Evolutionary conservation across 208 protist genomes (phyloP).

Genomic region (Acanthamoeba healyi): DNA sequence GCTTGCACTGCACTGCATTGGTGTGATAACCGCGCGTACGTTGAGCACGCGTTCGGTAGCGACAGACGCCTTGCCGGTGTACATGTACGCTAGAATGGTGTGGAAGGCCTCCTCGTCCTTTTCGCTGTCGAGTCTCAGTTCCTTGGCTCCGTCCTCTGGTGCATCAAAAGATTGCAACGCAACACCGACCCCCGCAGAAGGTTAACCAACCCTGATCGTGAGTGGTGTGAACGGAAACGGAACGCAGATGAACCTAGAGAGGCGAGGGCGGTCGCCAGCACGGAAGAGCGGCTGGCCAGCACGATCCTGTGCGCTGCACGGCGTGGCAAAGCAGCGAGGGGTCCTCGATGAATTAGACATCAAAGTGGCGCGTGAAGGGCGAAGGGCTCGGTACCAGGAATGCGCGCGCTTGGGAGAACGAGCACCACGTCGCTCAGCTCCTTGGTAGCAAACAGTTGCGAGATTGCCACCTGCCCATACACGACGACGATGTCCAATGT

Average conservation of each 20-base stretch:
- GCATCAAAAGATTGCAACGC: neutral
- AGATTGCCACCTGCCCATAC: neutral
- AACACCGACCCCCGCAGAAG: neutral
- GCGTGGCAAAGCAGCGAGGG: too few species aligned
- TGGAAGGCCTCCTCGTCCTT: neutral
- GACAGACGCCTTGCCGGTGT: neutral
- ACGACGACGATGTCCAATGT: too few species aligned
- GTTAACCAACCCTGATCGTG: too few species aligned
- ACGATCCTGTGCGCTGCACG: neutral
- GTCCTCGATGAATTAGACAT: too few species aligned
- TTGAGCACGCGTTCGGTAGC: neutral
- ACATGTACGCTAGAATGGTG: neutral
- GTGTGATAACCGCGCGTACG: too few species aligned
- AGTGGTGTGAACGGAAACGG: neutral
- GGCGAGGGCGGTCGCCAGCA: neutral
- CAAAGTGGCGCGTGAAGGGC: neutral
- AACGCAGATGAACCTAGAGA: neutral
- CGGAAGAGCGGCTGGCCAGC: neutral
- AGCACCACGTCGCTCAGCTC: neutral
- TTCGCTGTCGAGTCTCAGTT: neutral
- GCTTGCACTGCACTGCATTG: neutral
- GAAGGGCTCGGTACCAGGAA: neutral
- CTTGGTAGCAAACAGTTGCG: neutral
- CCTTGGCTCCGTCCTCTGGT: neutral
- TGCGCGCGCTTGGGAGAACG: neutral